Conservation (phyloP, 2,329 filamentous ascomycete genomes). For the Aureobasidium sp. region DNA sequence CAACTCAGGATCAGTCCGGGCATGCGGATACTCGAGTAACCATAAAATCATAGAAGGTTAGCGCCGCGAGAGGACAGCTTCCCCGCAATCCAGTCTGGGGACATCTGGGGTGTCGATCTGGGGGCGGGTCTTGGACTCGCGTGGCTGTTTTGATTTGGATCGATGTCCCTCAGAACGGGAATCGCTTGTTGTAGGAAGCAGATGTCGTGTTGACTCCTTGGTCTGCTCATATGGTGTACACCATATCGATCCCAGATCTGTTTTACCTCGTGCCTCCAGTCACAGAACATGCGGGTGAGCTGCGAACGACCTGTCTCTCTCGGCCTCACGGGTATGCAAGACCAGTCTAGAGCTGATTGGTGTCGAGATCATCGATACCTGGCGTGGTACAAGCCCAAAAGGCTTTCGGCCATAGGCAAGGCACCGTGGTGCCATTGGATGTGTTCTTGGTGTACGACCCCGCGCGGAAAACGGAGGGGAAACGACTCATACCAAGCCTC, state of each 20-base stretch:
- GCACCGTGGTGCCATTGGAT: constrained; percentile 12
- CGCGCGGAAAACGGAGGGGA: constrained; percentile 2
- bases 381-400: not conserved
- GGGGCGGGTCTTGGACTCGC: not conserved
- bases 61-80: not conserved
- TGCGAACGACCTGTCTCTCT: not conserved
- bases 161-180: not conserved
- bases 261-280: not conserved
- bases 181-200: not conserved
- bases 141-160: not conserved
- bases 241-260: not conserved
- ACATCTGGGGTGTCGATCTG: not conserved
- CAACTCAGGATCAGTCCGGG: not conserved
- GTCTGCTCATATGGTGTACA: not conserved
- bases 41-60: not conserved
- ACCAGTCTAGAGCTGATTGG: not conserved
- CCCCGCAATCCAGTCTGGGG: not conserved
- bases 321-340: not conserved
- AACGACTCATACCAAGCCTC: not conserved
- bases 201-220: not conserved
- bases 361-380: constrained; percentile 5
- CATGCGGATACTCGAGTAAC: constrained; percentile 3
- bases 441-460: not conserved
- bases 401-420: constrained; percentile 11
- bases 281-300: not conserved